These are phyloP conservation scores for Trichosporon sp. DNA, from an alignment of 1,284 basidiomycete species.

Conservation along the genomic window DNA sequence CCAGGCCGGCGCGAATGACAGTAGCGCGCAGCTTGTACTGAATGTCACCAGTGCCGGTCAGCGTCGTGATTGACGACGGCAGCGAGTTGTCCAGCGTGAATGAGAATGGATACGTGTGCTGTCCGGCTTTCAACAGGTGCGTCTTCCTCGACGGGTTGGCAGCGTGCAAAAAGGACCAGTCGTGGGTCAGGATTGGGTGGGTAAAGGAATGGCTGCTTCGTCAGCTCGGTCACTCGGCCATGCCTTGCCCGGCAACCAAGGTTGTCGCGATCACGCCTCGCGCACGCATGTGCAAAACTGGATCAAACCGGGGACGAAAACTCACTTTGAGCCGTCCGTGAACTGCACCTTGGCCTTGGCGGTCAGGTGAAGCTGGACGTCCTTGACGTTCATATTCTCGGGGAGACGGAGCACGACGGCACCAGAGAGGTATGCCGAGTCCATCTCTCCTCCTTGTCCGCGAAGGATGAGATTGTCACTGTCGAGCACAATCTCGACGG, in stretches of 20 bases:
- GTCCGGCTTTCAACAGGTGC: constrained; percentile 75
- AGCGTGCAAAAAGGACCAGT: constrained; percentile 65
- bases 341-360: constrained; percentile 77
- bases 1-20: constrained; percentile 67
- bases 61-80: constrained; percentile 72
- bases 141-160: constrained; percentile 73
- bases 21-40: constrained; percentile 83
- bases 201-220: constrained; percentile 58
- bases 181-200: constrained; percentile 74
- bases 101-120: constrained; percentile 68
- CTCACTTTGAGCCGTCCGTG: constrained; percentile 68
- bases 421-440: constrained; percentile 68
- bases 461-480: constrained; percentile 69
- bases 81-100: constrained; percentile 82
- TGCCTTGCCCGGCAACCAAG: not conserved
- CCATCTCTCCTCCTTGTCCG: constrained; percentile 79
- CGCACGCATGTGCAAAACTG: too few species aligned
- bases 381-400: constrained; percentile 80
- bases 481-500: constrained; percentile 74
- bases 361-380: constrained; percentile 78
- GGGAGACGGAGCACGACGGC: constrained; percentile 74
- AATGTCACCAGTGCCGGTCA: constrained; percentile 65
- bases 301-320: constrained; percentile 33
- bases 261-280: too few species aligned
- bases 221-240: constrained; percentile 9